Base-by-base conservation (phyloP, 768 basidiomycete genomes). In the Kondoa subrosea region DNA sequence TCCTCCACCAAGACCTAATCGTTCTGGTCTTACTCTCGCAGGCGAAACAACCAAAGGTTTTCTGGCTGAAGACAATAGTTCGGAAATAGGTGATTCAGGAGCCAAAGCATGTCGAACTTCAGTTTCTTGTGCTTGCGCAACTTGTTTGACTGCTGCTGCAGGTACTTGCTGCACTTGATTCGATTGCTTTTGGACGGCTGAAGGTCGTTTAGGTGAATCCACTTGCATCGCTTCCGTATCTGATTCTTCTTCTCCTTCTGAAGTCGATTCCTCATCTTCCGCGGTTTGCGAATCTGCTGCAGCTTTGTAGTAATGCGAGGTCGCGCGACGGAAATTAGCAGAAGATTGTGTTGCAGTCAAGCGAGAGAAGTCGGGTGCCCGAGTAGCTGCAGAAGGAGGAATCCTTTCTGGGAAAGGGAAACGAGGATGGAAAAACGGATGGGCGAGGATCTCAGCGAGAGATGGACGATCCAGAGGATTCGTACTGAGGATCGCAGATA, bases 21-120 rank as follows among this genome's bases (percentile, higher is more conserved):
- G n/a, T n/a, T n/a, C n/a, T n/a, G n/a, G n/a, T n/a, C n/a, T n/a
- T n/a, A n/a, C 21, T 50, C 40, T 50, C 57, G 69, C 62, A 4
- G 74, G 74, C 3, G 71, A 72, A 25, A 75, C 74, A 69, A 73
- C 71, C 65, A 75, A 71, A 2, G 74, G 74, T 50, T 75, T 74
- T 4, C 74, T 68, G 12, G 74, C 74, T 1, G 70, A 78, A 76
- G 75, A 87, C 73, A 99, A 82, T 62, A 99, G 79, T 1, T 89
- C 89, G 31, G 89, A 88, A 69, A 99, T 92, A 0, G 95, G 95
- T 70, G 87, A 89, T 57, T 89, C 91, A 3, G 92, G 93, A 75
- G 91, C 89, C 1, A 97, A 89, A 1, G 91, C 95, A 74, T 87
- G 86, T 79, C 88, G 87, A 85, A 97, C 96, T 77, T 97, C 95